Conservation (phyloP, 257 asterid species). For the Verbascum thapsus region DNA sequence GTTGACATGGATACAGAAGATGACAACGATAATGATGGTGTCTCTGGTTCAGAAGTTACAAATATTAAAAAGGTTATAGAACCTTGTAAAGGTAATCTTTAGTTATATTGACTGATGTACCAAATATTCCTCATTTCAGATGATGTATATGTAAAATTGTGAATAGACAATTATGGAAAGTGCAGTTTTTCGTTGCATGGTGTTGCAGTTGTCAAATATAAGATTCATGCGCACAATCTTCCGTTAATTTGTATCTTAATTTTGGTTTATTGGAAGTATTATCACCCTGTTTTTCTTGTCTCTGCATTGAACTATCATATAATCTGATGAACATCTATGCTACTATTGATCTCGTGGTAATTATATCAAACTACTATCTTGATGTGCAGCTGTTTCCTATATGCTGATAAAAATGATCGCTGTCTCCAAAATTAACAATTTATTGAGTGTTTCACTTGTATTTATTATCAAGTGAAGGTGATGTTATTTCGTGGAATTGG, state of each 20-base stretch:
- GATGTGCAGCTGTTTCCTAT: conserved; percentile 17
- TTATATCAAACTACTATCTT: not conserved
- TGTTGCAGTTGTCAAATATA: not conserved
- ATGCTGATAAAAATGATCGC: not conserved
- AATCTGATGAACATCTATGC: no score
- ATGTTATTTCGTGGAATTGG: conserved; percentile 8
- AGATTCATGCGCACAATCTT: no score
- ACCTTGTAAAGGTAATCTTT: conserved; percentile 40
- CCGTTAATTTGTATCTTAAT: not conserved
- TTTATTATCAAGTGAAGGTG: not conserved
- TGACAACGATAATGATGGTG: conserved; percentile 40
- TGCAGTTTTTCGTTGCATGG: not conserved
- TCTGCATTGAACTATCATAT: not conserved
- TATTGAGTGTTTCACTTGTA: not conserved
- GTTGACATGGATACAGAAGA: conserved; percentile 98
- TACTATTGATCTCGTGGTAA: not conserved
- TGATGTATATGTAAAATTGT: not conserved
- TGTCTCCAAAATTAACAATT: conserved; percentile 10
- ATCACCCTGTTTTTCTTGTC: not conserved
- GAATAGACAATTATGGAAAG: not conserved
- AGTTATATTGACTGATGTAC: conserved; percentile 14
- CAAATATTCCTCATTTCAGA: not conserved
- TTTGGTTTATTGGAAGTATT: not conserved
- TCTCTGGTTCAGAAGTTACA: conserved; percentile 47
- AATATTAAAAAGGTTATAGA: conserved; percentile 37